These are phyloP conservation scores for Xylaria flabelliformis DNA, from an alignment of 495 filamentous ascomycete species.

Conservation along the genomic window DNA sequence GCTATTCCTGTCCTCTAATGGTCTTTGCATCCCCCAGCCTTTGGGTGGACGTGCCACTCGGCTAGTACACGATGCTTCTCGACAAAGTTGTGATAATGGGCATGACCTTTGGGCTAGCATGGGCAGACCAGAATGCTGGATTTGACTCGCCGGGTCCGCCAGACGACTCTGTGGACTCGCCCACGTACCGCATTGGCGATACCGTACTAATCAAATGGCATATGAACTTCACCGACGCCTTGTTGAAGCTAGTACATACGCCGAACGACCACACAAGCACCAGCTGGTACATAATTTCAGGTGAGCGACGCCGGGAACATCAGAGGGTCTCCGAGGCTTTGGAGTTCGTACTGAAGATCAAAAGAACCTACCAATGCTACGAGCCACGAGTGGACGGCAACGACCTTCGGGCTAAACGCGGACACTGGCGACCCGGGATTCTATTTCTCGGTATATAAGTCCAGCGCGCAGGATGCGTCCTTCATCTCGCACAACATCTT, in stretches of 20 bases:
- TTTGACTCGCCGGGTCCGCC: constrained; percentile 1
- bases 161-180: neutral
- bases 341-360: neutral
- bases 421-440: neutral
- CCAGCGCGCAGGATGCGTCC: neutral
- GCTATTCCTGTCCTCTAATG: neutral
- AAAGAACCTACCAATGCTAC: constrained; percentile 4
- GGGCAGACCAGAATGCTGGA: neutral
- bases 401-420: neutral
- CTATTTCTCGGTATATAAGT: neutral
- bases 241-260: neutral
- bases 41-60: neutral
- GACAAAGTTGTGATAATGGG: neutral
- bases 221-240: constrained; percentile 11
- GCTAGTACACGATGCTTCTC: constrained; percentile 6
- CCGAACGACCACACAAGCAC: neutral
- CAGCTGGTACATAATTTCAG: constrained; percentile 3
- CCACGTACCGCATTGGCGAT: neutral
- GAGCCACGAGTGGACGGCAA: constrained; percentile 3
- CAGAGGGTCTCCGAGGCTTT: neutral
- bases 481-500: neutral
- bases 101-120: neutral
- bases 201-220: neutral
- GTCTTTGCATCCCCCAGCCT: neutral
- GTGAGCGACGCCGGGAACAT: neutral